phyloP scores from a whole-genome alignment of 805 yeast species.

The Starmerella powellii region DNA sequence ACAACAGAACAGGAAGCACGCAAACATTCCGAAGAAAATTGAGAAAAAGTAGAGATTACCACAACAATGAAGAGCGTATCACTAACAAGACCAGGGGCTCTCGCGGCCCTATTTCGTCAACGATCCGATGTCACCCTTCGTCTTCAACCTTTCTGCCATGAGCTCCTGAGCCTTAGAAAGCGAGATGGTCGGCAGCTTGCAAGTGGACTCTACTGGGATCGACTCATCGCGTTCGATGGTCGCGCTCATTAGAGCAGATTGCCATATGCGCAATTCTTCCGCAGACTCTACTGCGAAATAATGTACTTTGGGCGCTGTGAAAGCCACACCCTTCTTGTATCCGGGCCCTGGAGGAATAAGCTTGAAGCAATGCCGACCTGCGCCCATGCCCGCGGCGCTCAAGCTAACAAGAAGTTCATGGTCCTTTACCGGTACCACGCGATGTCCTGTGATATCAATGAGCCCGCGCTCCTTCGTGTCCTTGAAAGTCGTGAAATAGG shows the following conservation, averaged over 20 bases:
- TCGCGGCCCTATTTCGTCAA: conserved; percentile 2
- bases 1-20: no score
- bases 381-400: conserved; percentile 86
- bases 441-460: conserved; percentile 90
- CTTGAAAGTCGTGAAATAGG: conserved; percentile 66
- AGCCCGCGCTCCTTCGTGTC: conserved; percentile 83
- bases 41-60: no score
- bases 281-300: conserved; percentile 87
- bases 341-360: conserved; percentile 97
- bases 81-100: no score
- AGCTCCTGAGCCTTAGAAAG: conserved; percentile 76
- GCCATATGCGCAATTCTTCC: conserved; percentile 91
- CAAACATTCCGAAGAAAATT: no score
- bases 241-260: conserved; percentile 86
- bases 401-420: conserved; percentile 69
- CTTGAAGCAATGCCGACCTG: conserved; percentile 88
- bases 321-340: conserved; percentile 82
- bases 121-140: conserved; percentile 20
- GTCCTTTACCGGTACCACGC: conserved; percentile 70
- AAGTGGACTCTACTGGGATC: conserved; percentile 83
- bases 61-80: no score
- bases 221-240: conserved; percentile 92
- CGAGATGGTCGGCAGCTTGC: conserved; percentile 91
- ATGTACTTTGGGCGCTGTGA: conserved; percentile 91
- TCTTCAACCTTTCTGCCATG: conserved; percentile 65